Percentiles rank a stretch among this genome's conserved stretches.
phyloP scores from a whole-genome alignment of 345 rosid species.

The Eutrema yunnanense region DNA sequence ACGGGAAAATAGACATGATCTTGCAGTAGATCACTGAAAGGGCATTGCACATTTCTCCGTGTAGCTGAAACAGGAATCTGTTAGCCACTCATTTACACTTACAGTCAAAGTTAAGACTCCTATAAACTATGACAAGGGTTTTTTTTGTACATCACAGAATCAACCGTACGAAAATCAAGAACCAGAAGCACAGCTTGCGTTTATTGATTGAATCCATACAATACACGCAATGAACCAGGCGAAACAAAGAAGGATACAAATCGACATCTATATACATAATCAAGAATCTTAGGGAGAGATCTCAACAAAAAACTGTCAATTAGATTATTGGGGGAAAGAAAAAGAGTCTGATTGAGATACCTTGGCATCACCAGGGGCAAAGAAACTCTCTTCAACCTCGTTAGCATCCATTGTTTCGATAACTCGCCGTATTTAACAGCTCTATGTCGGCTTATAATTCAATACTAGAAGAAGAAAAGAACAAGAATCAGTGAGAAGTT shows the following conservation, averaged over 20 bases:
- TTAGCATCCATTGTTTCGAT: constrained; percentile 56
- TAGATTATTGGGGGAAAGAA: not conserved
- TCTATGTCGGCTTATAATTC: constrained; percentile 37
- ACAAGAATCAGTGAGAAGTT: not conserved
- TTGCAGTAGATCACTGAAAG: constrained; percentile 71
- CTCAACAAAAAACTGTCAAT: not conserved
- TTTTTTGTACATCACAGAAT: not conserved
- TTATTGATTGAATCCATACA: not conserved
- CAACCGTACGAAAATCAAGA: not conserved
- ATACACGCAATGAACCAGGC: not conserved
- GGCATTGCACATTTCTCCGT: constrained; percentile 82
- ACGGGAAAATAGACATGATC: constrained; percentile 71
- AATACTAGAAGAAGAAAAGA: constrained; percentile 9
- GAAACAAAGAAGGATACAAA: not conserved
- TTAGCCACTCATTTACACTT: constrained; percentile 13
- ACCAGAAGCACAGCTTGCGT: not conserved
- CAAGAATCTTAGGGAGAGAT: not conserved
- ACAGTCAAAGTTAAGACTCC: not conserved
- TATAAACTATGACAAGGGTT: not conserved
- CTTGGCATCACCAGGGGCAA: constrained; percentile 93
- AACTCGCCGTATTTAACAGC: constrained; percentile 28
- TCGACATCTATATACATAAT: not conserved
- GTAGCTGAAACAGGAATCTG: constrained; percentile 48
- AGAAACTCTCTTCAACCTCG: constrained; percentile 85
- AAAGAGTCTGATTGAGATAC: constrained; percentile 32